These are phyloP conservation scores for Saururus chinensis DNA, from an alignment of 164 flowering plant genomes.

Conservation along the genomic window DNA sequence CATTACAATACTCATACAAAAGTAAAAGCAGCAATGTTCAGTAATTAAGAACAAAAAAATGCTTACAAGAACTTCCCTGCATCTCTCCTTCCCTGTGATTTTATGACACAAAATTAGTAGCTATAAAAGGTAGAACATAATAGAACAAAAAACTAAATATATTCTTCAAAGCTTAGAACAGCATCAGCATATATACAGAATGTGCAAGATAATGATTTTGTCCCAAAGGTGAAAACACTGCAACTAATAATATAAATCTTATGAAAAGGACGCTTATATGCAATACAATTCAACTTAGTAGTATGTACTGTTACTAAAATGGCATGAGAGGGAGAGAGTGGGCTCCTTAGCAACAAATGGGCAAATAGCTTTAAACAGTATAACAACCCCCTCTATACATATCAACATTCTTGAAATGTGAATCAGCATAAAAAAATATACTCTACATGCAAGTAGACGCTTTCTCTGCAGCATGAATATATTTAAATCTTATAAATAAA, in stretches of 20 bases:
- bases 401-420: no score
- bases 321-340: no score
- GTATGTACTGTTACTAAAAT: no score
- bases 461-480: no score
- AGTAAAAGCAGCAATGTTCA: neutral
- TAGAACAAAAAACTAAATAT: neutral
- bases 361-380: no score
- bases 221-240: neutral
- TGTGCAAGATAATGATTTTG: neutral
- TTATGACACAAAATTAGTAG: neutral
- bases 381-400: no score
- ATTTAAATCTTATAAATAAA: no score
- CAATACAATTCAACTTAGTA: no score
- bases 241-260: neutral
- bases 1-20: neutral
- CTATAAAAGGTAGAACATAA: neutral
- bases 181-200: neutral
- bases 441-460: no score
- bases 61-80: conserved; percentile 11
- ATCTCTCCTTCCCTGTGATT: conserved; percentile 12
- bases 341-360: no score
- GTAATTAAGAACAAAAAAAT: neutral
- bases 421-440: no score
- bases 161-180: neutral
- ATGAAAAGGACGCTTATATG: neutral